A percentile compares a stretch with the other conserved stretches of the same genome.
Evolutionary conservation across 2,329 filamentous ascomycete genomes (phyloP).

Genomic region (Incumbomyces delicatus): DNA sequence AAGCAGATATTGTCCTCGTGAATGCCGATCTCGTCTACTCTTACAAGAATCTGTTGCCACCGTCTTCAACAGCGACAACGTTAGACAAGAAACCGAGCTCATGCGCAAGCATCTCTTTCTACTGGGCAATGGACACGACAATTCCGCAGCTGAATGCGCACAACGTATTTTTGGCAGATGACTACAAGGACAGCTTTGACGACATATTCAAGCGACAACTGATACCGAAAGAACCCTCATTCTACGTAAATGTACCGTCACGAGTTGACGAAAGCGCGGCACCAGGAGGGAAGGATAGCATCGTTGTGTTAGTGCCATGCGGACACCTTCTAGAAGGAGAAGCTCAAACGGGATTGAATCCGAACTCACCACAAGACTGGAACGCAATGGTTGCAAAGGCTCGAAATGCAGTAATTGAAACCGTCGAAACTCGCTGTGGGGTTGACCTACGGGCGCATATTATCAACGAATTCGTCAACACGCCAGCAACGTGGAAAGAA

Average conservation of each 20-base stretch:
- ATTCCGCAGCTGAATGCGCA: constrained; percentile 58
- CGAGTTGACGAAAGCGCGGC: constrained; percentile 59
- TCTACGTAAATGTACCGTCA: constrained; percentile 68
- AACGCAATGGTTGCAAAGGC: constrained; percentile 49
- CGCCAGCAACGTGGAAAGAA: constrained; percentile 53
- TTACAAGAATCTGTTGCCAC: constrained; percentile 59
- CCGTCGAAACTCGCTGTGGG: constrained; percentile 51
- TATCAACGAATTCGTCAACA: constrained; percentile 55
- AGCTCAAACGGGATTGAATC: constrained; percentile 21
- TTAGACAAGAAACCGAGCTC: constrained; percentile 34
- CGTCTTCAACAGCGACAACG: constrained; percentile 32
- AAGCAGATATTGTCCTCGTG: constrained; percentile 57
- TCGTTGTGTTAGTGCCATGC: constrained; percentile 63
- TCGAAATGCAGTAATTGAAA: constrained; percentile 50
- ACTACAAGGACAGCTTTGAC: constrained; percentile 65
- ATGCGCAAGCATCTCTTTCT: constrained; percentile 67
- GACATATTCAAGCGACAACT: constrained; percentile 61
- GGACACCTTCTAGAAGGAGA: constrained; percentile 49
- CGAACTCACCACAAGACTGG: constrained; percentile 47
- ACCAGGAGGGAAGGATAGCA: constrained; percentile 52
- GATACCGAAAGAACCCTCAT: constrained; percentile 59
- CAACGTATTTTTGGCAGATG: constrained; percentile 68
- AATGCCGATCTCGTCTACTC: constrained; percentile 68
- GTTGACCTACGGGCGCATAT: constrained; percentile 43
- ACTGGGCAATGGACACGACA: constrained; percentile 52